Evolutionary conservation across 2,329 filamentous ascomycete species (phyloP), one percentile per base, ranked within the genome.

Genomic region (Allantophomopsis cytisporea): DNA sequence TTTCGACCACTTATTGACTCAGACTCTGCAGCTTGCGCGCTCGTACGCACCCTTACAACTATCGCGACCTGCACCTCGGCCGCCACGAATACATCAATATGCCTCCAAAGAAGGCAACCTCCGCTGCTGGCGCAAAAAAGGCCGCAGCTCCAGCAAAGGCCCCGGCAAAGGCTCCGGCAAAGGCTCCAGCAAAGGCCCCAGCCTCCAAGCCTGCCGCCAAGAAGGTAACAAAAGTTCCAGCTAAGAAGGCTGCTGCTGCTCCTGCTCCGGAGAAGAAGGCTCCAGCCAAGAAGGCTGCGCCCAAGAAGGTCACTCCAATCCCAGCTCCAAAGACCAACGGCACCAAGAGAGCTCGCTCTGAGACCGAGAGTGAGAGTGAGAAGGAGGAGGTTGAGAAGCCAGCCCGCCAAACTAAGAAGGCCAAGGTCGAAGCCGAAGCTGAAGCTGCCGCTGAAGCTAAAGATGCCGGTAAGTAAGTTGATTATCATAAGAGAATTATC

Each of bases 361-460:
- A 36, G 35, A 17, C 35, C 35, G 18, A 34, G 32, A 18, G 17
- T 34, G 32, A 34, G 11, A 34, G 14, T 34, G 32, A 34, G 14
- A 10, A 34, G 32, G 32, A 34, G 17, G 32, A 34, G 32, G 13
- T 16, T n/a, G 32, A 34, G 14, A 53, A 38, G 51, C 53, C 32
- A 45, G 50, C 34, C 30, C 45, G 36, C 50, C 49, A 18, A 45
- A 35, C 42, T 12, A 44, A 47, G 40, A 45, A 45, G 36, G 34
- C 41, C 14, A 30, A 20, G 16, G 15, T 28, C n/a, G 35, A 33
- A 16, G 38, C 38, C 12, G 28, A 17, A 31, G 42, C 39, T 5
- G 20, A 42, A 16, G 40, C 41, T 37, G 30, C 35, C n/a, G 38
- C 31, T 16, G 31, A 37, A 15, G 18, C 18, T 28, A 28, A 28